A percentile compares a stretch with the other conserved stretches of the same genome.
Evolutionary conservation across 148 eudicot genomes (phyloP).

Genomic region (Cornus suecica): DNA sequence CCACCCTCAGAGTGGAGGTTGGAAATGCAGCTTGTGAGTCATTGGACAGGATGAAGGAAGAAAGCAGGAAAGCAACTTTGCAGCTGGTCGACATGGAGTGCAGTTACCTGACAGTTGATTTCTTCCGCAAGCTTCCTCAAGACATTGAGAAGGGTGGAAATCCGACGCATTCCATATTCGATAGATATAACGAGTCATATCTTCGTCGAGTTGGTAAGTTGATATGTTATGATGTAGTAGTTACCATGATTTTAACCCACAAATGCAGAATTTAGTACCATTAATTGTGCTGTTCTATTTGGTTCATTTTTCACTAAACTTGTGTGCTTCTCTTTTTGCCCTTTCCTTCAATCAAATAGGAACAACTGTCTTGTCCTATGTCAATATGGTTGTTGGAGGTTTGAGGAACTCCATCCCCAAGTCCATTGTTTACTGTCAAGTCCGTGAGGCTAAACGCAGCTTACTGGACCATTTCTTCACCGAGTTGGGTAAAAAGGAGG

Average conservation of each 20-base stretch:
- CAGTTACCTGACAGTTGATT: slow-evolving; percentile 28
- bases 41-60: slow-evolving; percentile 25
- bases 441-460: slow-evolving; percentile 31
- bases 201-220: slow-evolving; percentile 12
- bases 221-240: not conserved
- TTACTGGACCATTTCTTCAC: slow-evolving; percentile 30
- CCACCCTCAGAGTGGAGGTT: slow-evolving; percentile 20
- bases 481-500: slow-evolving; percentile 29
- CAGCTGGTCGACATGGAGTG: slow-evolving; percentile 29
- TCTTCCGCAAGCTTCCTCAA: slow-evolving; percentile 29
- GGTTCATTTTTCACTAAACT: not conserved
- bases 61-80: slow-evolving; percentile 26
- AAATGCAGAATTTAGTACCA: not conserved
- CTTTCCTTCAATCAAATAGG: slow-evolving; percentile 16
- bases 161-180: slow-evolving; percentile 13
- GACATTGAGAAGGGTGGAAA: slow-evolving; percentile 30
- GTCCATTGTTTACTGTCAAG: slow-evolving; percentile 37
- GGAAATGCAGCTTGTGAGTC: slow-evolving; percentile 23
- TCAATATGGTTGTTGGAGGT: slow-evolving; percentile 29
- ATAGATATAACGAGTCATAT: slow-evolving; percentile 22
- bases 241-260: not conserved
- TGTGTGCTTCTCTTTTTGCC: not conserved
- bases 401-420: slow-evolving; percentile 32
- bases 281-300: not conserved
- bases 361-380: slow-evolving; percentile 31